Base-by-base conservation (phyloP, 345 rosid genomes). In the Pseudoturritis turrita region DNA sequence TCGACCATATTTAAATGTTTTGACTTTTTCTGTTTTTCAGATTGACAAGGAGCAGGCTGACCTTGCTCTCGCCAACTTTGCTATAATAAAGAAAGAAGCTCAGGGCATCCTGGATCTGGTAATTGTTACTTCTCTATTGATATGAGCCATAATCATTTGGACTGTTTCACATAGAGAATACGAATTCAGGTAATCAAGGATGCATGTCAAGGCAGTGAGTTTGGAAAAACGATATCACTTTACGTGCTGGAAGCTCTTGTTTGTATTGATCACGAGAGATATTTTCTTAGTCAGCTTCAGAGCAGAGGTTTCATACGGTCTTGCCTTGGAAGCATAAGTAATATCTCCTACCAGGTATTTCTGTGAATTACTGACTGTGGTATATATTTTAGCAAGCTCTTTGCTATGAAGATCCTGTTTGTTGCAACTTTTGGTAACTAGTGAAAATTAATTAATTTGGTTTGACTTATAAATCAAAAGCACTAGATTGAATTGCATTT, bases 51-150 rank as follows among this genome's bases (percentile, higher is more conserved):
- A 94, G 57, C 98, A 94, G 73, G 87, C 88, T 36, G 97, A 91
- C 59, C 86, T 94, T 73, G 88, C 90, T 28, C 91, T 78, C 62
- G 86, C 91, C 26, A 89, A 91, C 81, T 91, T 94, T 78, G 82
- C 90, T 47, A 84, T 91, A 55, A 35, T 94, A 70, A 83, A 85
- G 79, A 94, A 87, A 80, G 98, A 94, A 75, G 93, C 90, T 60
- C 98, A 85, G 71, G 81, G 90, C 65, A 76, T 94, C 81, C 83
- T 94, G 81, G 96, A 91, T 86, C 74, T 89, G 92, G 96, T 92
- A 70, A 46, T 83, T 77, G 25, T 61, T 44, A 29, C 69, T 59
- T 57, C 17, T 44, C 25, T 60, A 11, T 29, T 39, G 7, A 18
- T 36, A 44, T 36, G 33, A 51, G 10, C 25, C 11, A 40, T 41